Evolutionary conservation across 2,329 filamentous ascomycete genomes (phyloP).

Genomic region (Orbilia quercus): DNA sequence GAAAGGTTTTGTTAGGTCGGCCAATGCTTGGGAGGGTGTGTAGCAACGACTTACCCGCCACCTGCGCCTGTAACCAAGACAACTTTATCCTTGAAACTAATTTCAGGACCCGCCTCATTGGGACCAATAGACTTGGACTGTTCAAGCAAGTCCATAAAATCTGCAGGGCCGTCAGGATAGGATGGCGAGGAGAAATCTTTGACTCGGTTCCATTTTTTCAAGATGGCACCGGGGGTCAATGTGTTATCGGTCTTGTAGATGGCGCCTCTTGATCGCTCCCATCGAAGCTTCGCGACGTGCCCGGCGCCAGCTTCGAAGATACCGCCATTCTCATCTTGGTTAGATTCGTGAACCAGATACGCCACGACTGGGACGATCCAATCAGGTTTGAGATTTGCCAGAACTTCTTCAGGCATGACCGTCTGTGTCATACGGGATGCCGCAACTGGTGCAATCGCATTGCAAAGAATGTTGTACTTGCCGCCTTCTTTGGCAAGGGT

Average conservation of each 20-base stretch:
- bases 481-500: slow-evolving; percentile 95
- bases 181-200: slow-evolving; percentile 85
- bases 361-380: slow-evolving; percentile 96
- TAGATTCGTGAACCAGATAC: slow-evolving; percentile 84
- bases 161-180: slow-evolving; percentile 84
- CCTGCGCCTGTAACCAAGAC: slow-evolving; percentile 88
- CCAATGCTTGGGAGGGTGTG: background rate
- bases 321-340: slow-evolving; percentile 81
- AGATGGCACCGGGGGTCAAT: slow-evolving; percentile 86
- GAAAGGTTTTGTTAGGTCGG: slow-evolving; percentile 58
- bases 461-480: slow-evolving; percentile 97
- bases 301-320: slow-evolving; percentile 96
- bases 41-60: slow-evolving; percentile 70
- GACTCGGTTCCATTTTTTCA: slow-evolving; percentile 89
- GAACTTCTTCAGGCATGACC: slow-evolving; percentile 91
- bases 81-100: slow-evolving; percentile 85
- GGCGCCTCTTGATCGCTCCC: slow-evolving; percentile 91
- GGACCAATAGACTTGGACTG: slow-evolving; percentile 80
- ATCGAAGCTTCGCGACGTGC: slow-evolving; percentile 90
- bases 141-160: slow-evolving; percentile 88
- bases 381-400: slow-evolving; percentile 86
- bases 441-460: slow-evolving; percentile 94
- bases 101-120: slow-evolving; percentile 76
- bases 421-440: slow-evolving; percentile 96
- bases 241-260: slow-evolving; percentile 88